Evolutionary conservation across 1,284 basidiomycete species (phyloP).

Genomic region (Anthracocystis panici-leucophaei): DNA sequence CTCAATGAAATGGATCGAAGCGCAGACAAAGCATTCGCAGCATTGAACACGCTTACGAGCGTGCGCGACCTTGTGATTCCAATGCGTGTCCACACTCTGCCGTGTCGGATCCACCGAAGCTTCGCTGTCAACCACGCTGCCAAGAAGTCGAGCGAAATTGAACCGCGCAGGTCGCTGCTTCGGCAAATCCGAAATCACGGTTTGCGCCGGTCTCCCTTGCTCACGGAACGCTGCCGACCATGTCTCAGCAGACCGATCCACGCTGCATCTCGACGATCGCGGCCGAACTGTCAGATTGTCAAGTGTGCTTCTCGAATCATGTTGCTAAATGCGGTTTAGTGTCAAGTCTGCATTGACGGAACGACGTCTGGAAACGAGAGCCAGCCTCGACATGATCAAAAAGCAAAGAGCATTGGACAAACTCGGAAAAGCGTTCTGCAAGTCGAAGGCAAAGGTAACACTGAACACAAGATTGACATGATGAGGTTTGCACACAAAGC

Average conservation of each 20-base stretch:
- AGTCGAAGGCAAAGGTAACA: too few relatives aligned
- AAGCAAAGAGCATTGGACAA: too few relatives aligned
- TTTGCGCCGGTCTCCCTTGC: constrained; percentile 1
- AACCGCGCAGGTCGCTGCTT: constrained; percentile 4
- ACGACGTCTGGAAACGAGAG: too few relatives aligned
- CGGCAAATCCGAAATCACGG: background rate
- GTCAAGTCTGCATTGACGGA: too few relatives aligned
- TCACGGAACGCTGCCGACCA: constrained; percentile 1
- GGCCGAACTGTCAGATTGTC: background rate
- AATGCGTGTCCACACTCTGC: constrained; percentile 1
- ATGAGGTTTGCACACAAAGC: too few relatives aligned
- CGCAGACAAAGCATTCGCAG: too few relatives aligned
- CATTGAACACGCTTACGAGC: too few relatives aligned
- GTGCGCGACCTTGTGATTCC: background rate
- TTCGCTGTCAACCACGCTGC: constrained; percentile 4
- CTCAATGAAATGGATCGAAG: too few relatives aligned
- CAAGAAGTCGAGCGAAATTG: background rate
- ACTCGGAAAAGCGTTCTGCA: too few relatives aligned
- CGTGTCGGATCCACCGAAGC: background rate
- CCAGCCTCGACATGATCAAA: too few relatives aligned
- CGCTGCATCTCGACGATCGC: constrained; percentile 6
- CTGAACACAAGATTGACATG: too few relatives aligned
- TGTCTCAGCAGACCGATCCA: background rate
- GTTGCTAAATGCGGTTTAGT: too few relatives aligned
- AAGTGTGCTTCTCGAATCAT: background rate